Evolutionary conservation across 129 eudicot species (phyloP), one percentile per base, ranked within the genome.

Genomic region (Flaveria brownii): DNA sequence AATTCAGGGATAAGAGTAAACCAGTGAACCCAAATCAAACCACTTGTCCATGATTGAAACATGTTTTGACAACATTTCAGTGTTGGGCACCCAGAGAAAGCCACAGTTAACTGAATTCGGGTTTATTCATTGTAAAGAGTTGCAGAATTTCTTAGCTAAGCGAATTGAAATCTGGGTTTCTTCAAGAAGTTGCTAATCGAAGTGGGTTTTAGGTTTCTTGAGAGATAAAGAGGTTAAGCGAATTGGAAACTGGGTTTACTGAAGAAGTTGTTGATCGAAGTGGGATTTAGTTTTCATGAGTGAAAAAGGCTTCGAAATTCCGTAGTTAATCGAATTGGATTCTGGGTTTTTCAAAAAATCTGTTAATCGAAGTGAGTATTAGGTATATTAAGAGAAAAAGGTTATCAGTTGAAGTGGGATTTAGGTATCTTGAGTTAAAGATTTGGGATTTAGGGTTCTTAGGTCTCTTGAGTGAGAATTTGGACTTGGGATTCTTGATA

Each of bases 351-450:
- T 61, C 63, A 60, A 56, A 67, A 68, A 77, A 78, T 71, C 86
- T 86, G 88, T 28, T 84, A 42, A 82, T 87, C 41, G 82, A 84
- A 56, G 80, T 84, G 23, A 79, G 88, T 20, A 46, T 30, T 1
- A 6, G 71, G 70, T 74, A 23, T 70, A 43, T 47, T 70, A 42
- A 68, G 4, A 22, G 33, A 45, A 45, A 68, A 68, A 43, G 45
- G 9, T 18, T 9, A 10, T 43, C 57, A 50, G 7, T 36, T 36
- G 63, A 49, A 14, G 16, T 71, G 42, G 26, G 46, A 66, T 50
- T 52, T 50, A 39, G 54, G 73, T 49, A 46, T 63, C 49, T 49
- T 26, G 47, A 61, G 23, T 22, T 36, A 5, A 36, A 5, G 7
- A 36, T 36, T 36, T 36, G 41, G 41, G 41, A 36, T 36, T 36